Evolutionary conservation across 1,284 basidiomycete genomes (phyloP), one percentile per base, ranked within the genome.

Genomic region (Anthracocystis setariae): DNA sequence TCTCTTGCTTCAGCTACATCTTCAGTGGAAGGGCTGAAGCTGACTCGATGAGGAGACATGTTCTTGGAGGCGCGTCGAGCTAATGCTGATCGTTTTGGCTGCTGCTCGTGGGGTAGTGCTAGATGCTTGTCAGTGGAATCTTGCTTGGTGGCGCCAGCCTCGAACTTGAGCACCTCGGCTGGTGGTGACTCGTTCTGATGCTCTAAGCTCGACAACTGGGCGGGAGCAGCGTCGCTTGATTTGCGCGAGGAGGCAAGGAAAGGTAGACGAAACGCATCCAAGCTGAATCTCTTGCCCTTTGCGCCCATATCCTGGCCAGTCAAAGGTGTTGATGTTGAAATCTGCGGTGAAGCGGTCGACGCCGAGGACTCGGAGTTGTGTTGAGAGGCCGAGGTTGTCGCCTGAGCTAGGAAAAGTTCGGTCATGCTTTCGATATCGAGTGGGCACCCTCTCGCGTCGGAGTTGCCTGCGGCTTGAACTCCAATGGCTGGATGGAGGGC

Each of bases 11-110:
- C 56, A 3, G 62, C 64, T 25, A 49, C 58, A 27, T 74, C 56
- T 18, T 74, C 73, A 33, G 65, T 74, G 3, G 73, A 74, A 3
- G 73, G 73, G 32, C 68, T 72, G 59, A 74, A 74, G 56, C 67
- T 71, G 49, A 74, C 73, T 5, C 73, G 52, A 40, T 73, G 68
- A 10, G 53, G 54, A 2, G 68, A 69, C n/a, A 39, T 17, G 18
- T 45, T 25, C 20, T 57, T 47, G 9, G 57, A 55, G n/a, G 58
- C 49, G 10, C 48, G 47, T 8, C 53, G 53, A 5, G 35, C n/a
- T 13, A 52, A 33, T n/a, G 37, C 24, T 20, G 67, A 70, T 37
- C 57, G 67, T 25, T 49, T 56, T 2, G 53, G 55, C 9, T 25
- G 56, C 8, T 27, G 24, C 27, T 54, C 47, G 33, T 43, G 39